Conservation (phyloP, 2,329 filamentous ascomycete genomes). For the Scolecobasidium constrictum region DNA sequence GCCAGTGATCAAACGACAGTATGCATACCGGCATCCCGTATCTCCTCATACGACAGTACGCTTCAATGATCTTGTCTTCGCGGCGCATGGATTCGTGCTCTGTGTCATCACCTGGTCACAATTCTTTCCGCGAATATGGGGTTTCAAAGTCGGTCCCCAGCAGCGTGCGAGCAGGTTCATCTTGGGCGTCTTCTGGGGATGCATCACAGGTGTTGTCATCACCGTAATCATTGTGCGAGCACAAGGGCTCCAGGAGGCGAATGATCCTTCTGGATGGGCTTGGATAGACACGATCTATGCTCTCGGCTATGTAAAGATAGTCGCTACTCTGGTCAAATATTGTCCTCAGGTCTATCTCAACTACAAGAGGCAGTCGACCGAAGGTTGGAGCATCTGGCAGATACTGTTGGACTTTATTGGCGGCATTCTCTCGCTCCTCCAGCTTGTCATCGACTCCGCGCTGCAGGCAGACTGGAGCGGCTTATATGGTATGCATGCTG, state of each 20-base stretch:
- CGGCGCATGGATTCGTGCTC: conserved; percentile 65
- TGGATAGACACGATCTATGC: conserved; percentile 60
- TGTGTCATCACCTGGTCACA: conserved; percentile 67
- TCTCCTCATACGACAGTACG: conserved; percentile 73
- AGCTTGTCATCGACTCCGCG: conserved; percentile 76
- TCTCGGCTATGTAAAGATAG: conserved; percentile 78
- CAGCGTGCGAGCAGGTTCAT: conserved; percentile 51
- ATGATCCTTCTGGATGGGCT: conserved; percentile 42
- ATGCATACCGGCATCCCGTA: conserved; percentile 65
- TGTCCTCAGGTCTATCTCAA: conserved; percentile 78
- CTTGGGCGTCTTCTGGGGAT: conserved; percentile 58
- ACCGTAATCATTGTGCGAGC: conserved; percentile 31
- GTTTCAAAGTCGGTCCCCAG: conserved; percentile 51
- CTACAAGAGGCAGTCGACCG: conserved; percentile 72
- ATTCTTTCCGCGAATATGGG: conserved; percentile 63
- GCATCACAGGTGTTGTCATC: conserved; percentile 44
- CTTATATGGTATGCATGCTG: conserved; percentile 54
- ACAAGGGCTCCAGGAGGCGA: conserved; percentile 29
- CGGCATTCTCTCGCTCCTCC: conserved; percentile 68
- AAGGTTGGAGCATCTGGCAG: conserved; percentile 77
- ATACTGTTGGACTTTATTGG: conserved; percentile 78
- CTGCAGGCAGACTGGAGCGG: conserved; percentile 82
- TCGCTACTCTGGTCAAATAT: conserved; percentile 87
- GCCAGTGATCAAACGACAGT: conserved; percentile 64
- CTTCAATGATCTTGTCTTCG: conserved; percentile 85